Percentiles rank a stretch among this genome's conserved stretches.
phyloP scores from a whole-genome alignment of 305 asterid species.

The Fraxinus sp. region DNA sequence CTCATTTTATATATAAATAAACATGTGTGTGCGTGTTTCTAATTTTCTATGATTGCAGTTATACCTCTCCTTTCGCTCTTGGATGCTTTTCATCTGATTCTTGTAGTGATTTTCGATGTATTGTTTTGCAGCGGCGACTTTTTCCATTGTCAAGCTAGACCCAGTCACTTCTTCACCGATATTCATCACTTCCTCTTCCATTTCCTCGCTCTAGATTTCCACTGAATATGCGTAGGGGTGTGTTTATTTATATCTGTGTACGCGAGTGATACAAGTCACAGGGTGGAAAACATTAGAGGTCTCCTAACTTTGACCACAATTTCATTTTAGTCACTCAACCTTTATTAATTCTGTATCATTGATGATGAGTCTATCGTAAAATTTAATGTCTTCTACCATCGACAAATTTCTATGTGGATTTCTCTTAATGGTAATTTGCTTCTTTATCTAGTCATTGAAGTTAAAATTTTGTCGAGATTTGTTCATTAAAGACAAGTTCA shows the following conservation, averaged over 20 bases:
- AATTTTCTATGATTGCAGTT: background rate
- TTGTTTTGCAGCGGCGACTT: slow-evolving; percentile 73
- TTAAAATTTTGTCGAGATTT: background rate
- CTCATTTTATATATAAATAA: background rate
- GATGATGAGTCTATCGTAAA: background rate
- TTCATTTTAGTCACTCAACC: background rate
- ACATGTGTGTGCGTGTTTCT: background rate
- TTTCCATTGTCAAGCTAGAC: slow-evolving; percentile 70
- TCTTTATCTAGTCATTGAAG: background rate
- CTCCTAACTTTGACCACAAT: background rate
- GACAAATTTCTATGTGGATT: background rate
- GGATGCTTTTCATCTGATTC: slow-evolving; percentile 71
- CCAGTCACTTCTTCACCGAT: slow-evolving; percentile 53
- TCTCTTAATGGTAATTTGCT: background rate
- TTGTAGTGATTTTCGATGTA: slow-evolving; percentile 76
- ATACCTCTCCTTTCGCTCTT: slow-evolving; percentile 66
- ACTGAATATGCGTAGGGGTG: background rate
- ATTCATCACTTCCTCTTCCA: slow-evolving; percentile 30
- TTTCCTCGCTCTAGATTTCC: slow-evolving; percentile 21
- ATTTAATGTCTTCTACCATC: background rate
- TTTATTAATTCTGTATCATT: background rate
- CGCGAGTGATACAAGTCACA: background rate
- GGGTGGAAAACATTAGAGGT: background rate
- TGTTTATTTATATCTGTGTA: background rate
- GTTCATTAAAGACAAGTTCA: background rate